phyloP scores from a whole-genome alignment of 345 rosid species.

The Turritis glabra region DNA sequence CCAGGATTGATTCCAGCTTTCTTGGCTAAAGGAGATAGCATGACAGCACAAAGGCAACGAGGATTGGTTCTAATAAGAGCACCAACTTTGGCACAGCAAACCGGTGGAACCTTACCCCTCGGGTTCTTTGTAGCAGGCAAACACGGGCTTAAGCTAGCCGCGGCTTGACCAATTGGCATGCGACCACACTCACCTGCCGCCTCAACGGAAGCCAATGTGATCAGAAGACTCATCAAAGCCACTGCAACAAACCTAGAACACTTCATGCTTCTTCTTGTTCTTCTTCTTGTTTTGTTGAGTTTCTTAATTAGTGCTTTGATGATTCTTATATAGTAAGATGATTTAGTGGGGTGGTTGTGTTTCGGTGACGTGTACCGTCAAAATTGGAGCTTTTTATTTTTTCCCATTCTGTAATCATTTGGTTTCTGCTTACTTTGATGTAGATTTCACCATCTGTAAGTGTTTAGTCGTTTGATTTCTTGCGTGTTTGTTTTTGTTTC shows the following conservation, averaged over 20 bases:
- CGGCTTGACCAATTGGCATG: slow-evolving; percentile 63
- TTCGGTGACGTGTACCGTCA: slow-evolving; percentile 26
- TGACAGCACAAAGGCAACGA: slow-evolving; percentile 70
- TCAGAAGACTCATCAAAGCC: slow-evolving; percentile 39
- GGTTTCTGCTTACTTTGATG: slow-evolving; percentile 24
- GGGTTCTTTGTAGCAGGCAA: slow-evolving; percentile 61
- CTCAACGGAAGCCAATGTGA: slow-evolving; percentile 25
- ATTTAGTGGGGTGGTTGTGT: slow-evolving; percentile 40
- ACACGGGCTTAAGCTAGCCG: slow-evolving; percentile 79
- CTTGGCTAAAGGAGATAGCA: slow-evolving; percentile 80
- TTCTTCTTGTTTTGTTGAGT: slow-evolving; percentile 23
- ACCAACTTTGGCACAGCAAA: slow-evolving; percentile 71
- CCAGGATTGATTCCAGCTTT: slow-evolving; percentile 75
- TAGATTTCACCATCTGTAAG: slow-evolving; percentile 37
- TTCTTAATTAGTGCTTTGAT: slow-evolving; percentile 25
- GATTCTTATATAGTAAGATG: slow-evolving; percentile 29
- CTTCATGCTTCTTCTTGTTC: slow-evolving; percentile 35
- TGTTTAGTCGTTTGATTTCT: slow-evolving; percentile 3
- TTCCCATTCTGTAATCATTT: slow-evolving; percentile 30
- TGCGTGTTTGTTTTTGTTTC: background rate
- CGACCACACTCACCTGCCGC: slow-evolving; percentile 77
- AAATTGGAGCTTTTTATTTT: background rate
- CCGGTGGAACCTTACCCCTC: slow-evolving; percentile 52
- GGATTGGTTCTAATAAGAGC: slow-evolving; percentile 69
- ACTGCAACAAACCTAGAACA: slow-evolving; percentile 25